Conservation (phyloP, 2,329 filamentous ascomycete genomes). For the Clarireedia paspali region DNA sequence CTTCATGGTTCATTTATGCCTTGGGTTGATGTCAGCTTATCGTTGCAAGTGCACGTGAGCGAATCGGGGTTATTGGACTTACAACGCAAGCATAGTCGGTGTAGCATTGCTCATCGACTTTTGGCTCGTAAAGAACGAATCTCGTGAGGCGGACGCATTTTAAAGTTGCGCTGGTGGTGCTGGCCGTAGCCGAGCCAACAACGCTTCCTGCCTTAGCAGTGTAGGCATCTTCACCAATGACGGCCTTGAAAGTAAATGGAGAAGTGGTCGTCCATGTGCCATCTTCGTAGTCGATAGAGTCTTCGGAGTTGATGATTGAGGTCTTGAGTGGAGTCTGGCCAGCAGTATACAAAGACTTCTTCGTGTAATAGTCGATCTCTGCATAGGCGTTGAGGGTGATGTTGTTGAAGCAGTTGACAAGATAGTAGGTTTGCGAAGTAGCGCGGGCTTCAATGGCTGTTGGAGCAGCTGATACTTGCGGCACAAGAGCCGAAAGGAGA, state of each 20-base stretch:
- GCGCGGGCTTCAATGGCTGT: neutral
- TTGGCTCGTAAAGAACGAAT: conserved; percentile 8
- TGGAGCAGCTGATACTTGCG: conserved; percentile 1
- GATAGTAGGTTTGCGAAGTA: conserved; percentile 5
- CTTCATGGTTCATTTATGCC: neutral
- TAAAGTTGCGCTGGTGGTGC: neutral
- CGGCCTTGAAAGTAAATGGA: neutral
- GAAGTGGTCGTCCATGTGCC: conserved; percentile 1
- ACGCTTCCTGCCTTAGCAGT: neutral
- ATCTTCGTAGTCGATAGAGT: conserved; percentile 8
- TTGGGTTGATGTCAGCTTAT: conserved; percentile 3
- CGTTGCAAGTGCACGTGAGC: neutral
- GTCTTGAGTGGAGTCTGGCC: neutral
- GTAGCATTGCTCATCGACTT: conserved; percentile 1
- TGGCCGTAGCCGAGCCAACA: neutral
- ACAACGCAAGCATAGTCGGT: conserved; percentile 6
- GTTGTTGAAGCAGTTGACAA: conserved; percentile 9
- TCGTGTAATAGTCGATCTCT: conserved; percentile 2
- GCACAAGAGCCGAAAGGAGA: neutral
- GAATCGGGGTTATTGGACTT: neutral
- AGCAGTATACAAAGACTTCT: neutral
- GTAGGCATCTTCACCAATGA: neutral
- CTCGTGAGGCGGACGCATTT: neutral
- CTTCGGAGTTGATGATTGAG: neutral
- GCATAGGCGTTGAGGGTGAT: neutral